Conservation (phyloP, 2,329 filamentous ascomycete genomes). For the Chrysoporthe puriensis region DNA sequence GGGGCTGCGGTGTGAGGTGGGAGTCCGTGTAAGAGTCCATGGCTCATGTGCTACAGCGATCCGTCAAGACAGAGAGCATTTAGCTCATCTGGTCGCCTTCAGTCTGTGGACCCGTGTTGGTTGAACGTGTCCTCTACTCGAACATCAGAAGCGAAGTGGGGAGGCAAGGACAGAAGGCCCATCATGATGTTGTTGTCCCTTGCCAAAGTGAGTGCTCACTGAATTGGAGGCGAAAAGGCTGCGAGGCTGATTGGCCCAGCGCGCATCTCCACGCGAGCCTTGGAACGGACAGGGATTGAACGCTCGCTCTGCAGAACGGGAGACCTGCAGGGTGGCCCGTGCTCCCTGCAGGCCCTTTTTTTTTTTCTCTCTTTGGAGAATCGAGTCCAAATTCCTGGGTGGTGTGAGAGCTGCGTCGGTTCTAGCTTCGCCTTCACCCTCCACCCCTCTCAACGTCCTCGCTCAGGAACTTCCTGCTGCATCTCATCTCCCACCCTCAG, state of each 20-base stretch:
- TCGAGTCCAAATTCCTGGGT: background rate
- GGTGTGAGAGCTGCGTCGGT: constrained; percentile 1
- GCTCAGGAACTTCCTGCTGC: background rate
- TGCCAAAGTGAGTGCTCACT: background rate
- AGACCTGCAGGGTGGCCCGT: constrained; percentile 18
- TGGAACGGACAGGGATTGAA: background rate
- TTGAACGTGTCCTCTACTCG: background rate
- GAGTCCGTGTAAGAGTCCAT: constrained; percentile 28
- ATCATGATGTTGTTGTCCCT: background rate
- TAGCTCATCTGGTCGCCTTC: too few relatives aligned
- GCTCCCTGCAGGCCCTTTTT: constrained; percentile 21
- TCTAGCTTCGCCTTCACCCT: background rate
- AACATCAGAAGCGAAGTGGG: background rate
- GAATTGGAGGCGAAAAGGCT: too few relatives aligned
- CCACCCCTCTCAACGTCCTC: background rate
- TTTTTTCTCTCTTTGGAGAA: background rate
- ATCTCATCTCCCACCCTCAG: constrained; percentile 12
- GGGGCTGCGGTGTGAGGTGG: constrained; percentile 22
- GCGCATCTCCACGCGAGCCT: background rate
- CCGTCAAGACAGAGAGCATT: background rate
- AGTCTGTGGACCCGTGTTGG: too few relatives aligned
- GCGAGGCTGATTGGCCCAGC: constrained; percentile 20
- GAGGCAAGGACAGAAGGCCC: background rate
- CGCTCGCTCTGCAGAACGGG: background rate
- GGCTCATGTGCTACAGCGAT: background rate